Evolutionary conservation across 305 asterid genomes (phyloP), one percentile per base, ranked within the genome.

Genomic region (Fraxinus dipetala): DNA sequence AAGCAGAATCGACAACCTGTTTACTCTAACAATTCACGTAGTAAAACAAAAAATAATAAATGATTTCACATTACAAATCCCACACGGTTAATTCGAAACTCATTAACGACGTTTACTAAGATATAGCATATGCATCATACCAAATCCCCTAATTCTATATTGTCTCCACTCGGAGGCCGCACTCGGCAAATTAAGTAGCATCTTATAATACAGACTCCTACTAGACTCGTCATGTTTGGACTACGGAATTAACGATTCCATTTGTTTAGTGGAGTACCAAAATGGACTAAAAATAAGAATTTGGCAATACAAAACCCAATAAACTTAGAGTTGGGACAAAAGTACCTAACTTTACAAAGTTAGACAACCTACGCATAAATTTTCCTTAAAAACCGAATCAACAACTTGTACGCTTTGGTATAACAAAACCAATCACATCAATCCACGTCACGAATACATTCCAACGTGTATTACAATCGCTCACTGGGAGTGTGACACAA

Each of bases 401-500:
- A 18, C 28, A 18, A 56, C 26, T 18, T 56, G 10, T 56, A 56
- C 67, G 26, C 26, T 18, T 4, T 18, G 26, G 9, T 2, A 56
- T 18, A 9, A 24, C 31, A 24, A 3, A 72, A 6, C 83, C 81
- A 83, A 80, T 83, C 13, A 5, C 3, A 13, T 45, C 6, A 22
- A 7, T 5, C 65, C 82, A 86, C 81, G 79, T 75, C 61, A 45
- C 2, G 35, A 70, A 30, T 16, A 30, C 10, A 16, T 5, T 1
- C 3, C 5, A n/a, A 30, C 38, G 43, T 31, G 40, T 14, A 14
- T 30, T 31, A 16, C 75, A 30, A 4, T 14, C 22, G 81, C 30
- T 77, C 40, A 82, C 0, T 2, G 1, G 70, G 83, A 26, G 78
- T 78, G 81, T 0, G 65, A 78, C 85, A 30, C 10, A 38, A 72